Conservation (phyloP, 176 grass and related monocot species). For the Eleusine coracana region DNA sequence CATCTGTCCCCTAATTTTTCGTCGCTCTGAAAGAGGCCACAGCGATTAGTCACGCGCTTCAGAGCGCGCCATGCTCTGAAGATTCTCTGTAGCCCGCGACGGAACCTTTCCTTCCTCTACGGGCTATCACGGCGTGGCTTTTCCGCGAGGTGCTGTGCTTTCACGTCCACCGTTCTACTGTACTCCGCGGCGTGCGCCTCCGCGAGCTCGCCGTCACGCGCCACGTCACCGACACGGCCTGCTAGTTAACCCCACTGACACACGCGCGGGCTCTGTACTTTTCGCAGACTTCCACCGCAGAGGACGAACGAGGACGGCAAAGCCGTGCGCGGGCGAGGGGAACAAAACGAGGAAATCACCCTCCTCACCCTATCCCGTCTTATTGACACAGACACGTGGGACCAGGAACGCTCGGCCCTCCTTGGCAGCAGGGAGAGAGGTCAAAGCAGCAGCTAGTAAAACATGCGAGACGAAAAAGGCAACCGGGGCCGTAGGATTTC, state of each 20-base stretch:
- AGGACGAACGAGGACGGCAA: conserved; percentile 5
- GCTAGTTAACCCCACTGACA: conserved; percentile 6
- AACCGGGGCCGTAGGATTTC: conserved; percentile 1
- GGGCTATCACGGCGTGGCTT: neutral
- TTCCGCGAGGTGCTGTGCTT: neutral
- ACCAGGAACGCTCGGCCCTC: neutral
- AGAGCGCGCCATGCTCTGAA: neutral
- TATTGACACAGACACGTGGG: neutral
- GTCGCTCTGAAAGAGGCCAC: neutral
- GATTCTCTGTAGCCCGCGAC: neutral
- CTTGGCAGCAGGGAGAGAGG: too few relatives aligned
- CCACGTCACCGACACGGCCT: neutral
- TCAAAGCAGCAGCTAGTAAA: neutral
- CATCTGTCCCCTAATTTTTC: too few relatives aligned
- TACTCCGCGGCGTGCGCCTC: neutral
- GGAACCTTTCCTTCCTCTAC: neutral
- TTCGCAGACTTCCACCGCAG: neutral
- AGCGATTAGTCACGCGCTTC: neutral
- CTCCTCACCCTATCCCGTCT: neutral
- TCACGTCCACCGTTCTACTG: neutral
- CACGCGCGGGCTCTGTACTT: neutral
- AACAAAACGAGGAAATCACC: neutral
- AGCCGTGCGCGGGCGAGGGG: neutral
- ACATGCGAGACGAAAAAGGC: neutral
- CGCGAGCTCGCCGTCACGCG: neutral